phyloP scores from a whole-genome alignment of 257 asterid genomes.

The Cordia subcordata region DNA sequence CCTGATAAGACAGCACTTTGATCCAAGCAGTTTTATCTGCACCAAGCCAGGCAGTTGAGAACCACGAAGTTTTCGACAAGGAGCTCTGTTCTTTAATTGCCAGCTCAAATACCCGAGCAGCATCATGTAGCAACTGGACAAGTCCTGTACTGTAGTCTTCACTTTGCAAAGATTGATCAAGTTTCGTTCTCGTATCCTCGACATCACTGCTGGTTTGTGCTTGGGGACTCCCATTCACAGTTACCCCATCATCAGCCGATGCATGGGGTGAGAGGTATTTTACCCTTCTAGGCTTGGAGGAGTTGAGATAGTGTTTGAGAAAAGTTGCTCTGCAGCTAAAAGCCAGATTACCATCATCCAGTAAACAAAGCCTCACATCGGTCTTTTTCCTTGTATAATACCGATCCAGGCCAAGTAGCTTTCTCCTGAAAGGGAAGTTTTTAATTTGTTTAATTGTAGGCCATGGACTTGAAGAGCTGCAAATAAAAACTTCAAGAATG shows the following conservation, averaged over 20 bases:
- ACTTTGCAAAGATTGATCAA: conserved; percentile 67
- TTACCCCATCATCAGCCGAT: conserved; percentile 85
- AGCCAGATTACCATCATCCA: conserved; percentile 30
- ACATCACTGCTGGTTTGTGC: conserved; percentile 43
- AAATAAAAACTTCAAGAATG: conserved; percentile 25
- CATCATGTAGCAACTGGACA: conserved; percentile 86
- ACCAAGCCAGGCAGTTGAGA: conserved; percentile 90
- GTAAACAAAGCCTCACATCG: conserved; percentile 33
- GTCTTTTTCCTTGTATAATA: conserved; percentile 47
- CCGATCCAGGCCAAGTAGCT: conserved; percentile 32
- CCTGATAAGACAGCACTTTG: conserved; percentile 93
- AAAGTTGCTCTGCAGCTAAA: conserved; percentile 30
- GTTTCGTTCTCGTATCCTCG: conserved; percentile 62
- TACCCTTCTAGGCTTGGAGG: conserved; percentile 41
- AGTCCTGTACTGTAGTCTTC: conserved; percentile 68
- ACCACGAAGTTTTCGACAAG: conserved; percentile 70
- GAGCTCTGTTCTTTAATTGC: conserved; percentile 66
- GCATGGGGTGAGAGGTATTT: conserved; percentile 49
- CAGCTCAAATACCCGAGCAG: conserved; percentile 90
- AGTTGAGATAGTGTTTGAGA: conserved; percentile 31
- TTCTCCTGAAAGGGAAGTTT: conserved; percentile 32
- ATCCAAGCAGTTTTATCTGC: conserved; percentile 80
- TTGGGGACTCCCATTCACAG: conserved; percentile 65
- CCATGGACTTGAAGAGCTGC: conserved; percentile 64
- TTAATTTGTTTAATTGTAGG: conserved; percentile 46